phyloP scores from a whole-genome alignment of 2,329 filamentous ascomycete genomes.

The Fusarium sarcochroum region DNA sequence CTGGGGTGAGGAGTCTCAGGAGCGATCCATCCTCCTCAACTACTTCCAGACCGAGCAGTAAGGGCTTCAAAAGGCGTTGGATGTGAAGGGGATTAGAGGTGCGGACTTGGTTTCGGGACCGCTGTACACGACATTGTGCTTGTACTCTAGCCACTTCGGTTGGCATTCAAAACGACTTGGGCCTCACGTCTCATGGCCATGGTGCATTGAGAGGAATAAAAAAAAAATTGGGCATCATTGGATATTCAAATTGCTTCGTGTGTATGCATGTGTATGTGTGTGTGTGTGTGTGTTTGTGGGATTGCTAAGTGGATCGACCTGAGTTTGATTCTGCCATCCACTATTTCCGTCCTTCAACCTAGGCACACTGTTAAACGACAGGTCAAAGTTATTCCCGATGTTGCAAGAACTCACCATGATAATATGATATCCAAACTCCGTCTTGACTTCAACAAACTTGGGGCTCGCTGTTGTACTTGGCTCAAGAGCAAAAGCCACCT shows the following conservation, averaged over 20 bases:
- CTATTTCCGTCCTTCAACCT: constrained; percentile 60
- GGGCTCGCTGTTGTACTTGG: constrained; percentile 75
- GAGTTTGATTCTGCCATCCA: constrained; percentile 37
- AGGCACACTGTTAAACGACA: constrained; percentile 10
- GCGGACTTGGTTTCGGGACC: constrained; percentile 53
- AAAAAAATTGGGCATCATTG: constrained; percentile 55
- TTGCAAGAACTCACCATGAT: constrained; percentile 73
- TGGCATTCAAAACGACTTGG: constrained; percentile 61
- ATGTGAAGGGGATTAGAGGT: constrained; percentile 59
- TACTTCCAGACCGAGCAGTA: constrained; percentile 98
- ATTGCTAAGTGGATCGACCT: not conserved
- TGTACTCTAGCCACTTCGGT: constrained; percentile 64
- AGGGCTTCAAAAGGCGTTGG: constrained; percentile 51
- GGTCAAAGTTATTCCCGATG: not conserved
- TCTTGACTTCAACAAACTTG: constrained; percentile 79
- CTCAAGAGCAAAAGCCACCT: constrained; percentile 78
- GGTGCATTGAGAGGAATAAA: constrained; percentile 59
- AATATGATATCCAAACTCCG: constrained; percentile 82
- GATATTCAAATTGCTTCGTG: constrained; percentile 32
- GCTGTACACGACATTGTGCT: constrained; percentile 56
- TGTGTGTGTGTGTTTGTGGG: constrained; percentile 1
- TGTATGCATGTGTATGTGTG: not conserved
- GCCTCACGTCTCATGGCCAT: constrained; percentile 53
- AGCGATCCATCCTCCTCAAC: constrained; percentile 99
- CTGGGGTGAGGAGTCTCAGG: constrained; percentile 99